phyloP scores from a whole-genome alignment of 495 filamentous ascomycete species.

The Diplogelasinospora grovesii region DNA sequence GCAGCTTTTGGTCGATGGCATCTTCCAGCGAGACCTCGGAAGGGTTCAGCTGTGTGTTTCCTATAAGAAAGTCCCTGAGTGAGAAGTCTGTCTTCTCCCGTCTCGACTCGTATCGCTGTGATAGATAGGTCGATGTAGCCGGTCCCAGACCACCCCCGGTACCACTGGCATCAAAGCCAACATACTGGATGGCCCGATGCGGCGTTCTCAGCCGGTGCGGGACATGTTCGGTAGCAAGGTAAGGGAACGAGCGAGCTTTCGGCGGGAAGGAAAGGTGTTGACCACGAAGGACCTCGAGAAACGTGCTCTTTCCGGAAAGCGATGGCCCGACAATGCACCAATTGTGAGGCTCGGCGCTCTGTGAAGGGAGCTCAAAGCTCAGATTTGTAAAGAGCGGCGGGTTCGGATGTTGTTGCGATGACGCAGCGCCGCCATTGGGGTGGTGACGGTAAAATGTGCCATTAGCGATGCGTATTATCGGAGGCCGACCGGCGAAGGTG shows the following conservation, averaged over 20 bases:
- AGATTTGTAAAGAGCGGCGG: constrained; percentile 63
- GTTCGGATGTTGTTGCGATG: constrained; percentile 29
- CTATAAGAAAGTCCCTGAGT: constrained; percentile 67
- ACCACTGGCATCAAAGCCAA: constrained; percentile 67
- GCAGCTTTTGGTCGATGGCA: constrained; percentile 32
- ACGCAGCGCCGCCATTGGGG: constrained; percentile 30
- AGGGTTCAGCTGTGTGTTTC: constrained; percentile 68
- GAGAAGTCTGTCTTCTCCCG: constrained; percentile 84
- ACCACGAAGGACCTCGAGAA: constrained; percentile 69
- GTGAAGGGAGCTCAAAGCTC: constrained; percentile 57
- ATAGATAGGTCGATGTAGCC: constrained; percentile 67
- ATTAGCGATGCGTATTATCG: constrained; percentile 66
- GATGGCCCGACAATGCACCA: constrained; percentile 76
- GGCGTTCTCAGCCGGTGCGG: constrained; percentile 47
- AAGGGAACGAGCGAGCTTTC: constrained; percentile 65
- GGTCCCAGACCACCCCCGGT: constrained; percentile 23
- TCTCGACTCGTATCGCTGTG: constrained; percentile 85
- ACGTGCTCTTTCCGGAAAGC: constrained; percentile 63
- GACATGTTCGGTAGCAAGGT: constrained; percentile 59
- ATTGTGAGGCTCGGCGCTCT: constrained; percentile 39
- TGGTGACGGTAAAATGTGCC: constrained; percentile 78
- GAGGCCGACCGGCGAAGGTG: constrained; percentile 28
- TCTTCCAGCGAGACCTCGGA: constrained; percentile 39
- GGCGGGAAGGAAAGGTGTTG: constrained; percentile 67
- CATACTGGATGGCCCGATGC: constrained; percentile 65